Evolutionary conservation across 1,139 yeast genomes (phyloP), one percentile per base, ranked within the genome.

Genomic region (Nakaseomyces delphensis): DNA sequence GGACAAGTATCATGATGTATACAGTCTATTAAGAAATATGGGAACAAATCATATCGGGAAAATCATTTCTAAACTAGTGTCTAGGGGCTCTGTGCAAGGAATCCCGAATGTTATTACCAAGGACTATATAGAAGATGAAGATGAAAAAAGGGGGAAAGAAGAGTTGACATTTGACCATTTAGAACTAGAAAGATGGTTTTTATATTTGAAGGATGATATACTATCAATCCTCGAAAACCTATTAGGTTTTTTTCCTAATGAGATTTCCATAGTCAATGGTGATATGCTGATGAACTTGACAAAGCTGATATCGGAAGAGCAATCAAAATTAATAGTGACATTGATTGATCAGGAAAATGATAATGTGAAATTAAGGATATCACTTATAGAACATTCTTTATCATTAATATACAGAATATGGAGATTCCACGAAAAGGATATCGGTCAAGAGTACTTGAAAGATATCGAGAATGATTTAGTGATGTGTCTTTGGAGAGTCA

Each of bases 41-140:
- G 63, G 62, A 8, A 47, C 49, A 15, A 59, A 59, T 39, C 35
- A 39, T 19, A 45, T 53, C 33, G 54, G 54, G 2, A 32, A 36
- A 19, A 39, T 55, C 15, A 49, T 59, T n/a, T 42, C 58, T 4
- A 40, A 45, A 18, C 40, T 60, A 13, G 46, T 60, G n/a, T 40
- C 47, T 38, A 42, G 43, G 13, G 50, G 49, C 23, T 45, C 43
- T 20, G 42, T 58, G 21, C 55, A 51, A 42, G 45, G 51, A 19
- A 39, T 48, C 24, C 64, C 64, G 3, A 45, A 49, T 39, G 57
- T 57, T 4, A 53, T 60, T 6, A 45, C 54, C 10, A 57, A 57
- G 36, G 58, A 54, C 38, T 53, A 54, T 20, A 39, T 57, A 24
- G 35, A 38, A 10, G 35, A 41, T 6, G 38, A 38, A 4, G 6